Base-by-base conservation (phyloP, 371 early-diverging fungal genomes). In the Lichtheimia corymbifera region DNA sequence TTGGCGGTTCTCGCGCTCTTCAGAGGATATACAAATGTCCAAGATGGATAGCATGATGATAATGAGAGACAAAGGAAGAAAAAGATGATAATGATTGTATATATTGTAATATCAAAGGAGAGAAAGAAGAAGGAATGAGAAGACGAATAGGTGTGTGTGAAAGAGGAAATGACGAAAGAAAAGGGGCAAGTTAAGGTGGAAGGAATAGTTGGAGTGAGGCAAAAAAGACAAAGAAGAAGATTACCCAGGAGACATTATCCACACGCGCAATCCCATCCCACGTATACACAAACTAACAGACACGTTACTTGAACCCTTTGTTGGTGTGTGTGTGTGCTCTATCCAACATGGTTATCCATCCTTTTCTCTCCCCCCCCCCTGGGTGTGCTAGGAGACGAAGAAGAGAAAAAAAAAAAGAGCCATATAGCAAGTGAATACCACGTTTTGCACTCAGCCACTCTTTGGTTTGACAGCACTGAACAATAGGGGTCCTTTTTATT, bases 1-100 rank as follows among this genome's bases (percentile, higher is more conserved):
- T 55, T 75, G 70, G 59, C 70, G 72, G 52, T 63, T 68, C 61
- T 77, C 81, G 58, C 77, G 69, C 62, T 85, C 83, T 63, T 85
- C 85, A 27, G 76, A 72, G 58, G 83, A 83, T 51, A 79, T 69
- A 77, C 83, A 82, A 44, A 79, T 59, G 30, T 82, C 83, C 77
- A 85, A 79, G 53, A 49, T 67, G 24, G 64, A 58, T 20, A 55
- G 58, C 51, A 62, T 66, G 35, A 22, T 52, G 18, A 13, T 7
- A 9, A 18, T 2, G 14, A 20, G 14, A 30, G 11, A 41, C 22
- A 51, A 50, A 42, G 17, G 17, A 12, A 43, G 30, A n/a, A 40
- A 50, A 2, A 22, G 2, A 22, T 1, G 22, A 22, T 22, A 22
- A 22, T 22, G 35, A 58, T 27, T 27, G 14, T 57, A 44, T 30